A percentile compares a stretch with the other conserved stretches of the same genome.
Conservation (phyloP, 805 yeast genomes). For the Starmerella apicola region DNA sequence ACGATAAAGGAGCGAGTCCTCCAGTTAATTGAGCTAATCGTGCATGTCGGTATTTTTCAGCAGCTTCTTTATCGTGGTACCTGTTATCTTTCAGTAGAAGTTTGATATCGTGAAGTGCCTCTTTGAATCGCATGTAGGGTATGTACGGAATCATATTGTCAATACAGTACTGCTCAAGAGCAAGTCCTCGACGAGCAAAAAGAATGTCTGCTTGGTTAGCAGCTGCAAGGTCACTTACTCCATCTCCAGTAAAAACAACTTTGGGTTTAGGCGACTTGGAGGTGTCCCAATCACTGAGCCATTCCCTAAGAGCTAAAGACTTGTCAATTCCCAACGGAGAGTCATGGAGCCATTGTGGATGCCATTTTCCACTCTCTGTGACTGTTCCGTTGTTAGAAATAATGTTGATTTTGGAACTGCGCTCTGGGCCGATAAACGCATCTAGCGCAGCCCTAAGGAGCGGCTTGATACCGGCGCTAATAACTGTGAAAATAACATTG, state of each 20-base stretch:
- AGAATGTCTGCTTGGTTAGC: slow-evolving; percentile 34
- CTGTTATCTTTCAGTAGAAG: slow-evolving; percentile 23
- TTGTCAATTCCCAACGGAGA: slow-evolving; percentile 34
- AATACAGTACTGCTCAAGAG: slow-evolving; percentile 32
- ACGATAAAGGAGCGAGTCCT: slow-evolving; percentile 20
- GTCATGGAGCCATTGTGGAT: slow-evolving; percentile 34
- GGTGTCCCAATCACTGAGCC: slow-evolving; percentile 20
- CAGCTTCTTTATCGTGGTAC: slow-evolving; percentile 23
- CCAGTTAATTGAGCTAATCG: slow-evolving; percentile 20
- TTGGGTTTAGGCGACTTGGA: slow-evolving; percentile 32
- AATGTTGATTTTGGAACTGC: slow-evolving; percentile 29
- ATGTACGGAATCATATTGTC: slow-evolving; percentile 32
- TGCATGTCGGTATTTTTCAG: slow-evolving; percentile 15
- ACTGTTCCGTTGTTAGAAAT: slow-evolving; percentile 33
- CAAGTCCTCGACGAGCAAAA: slow-evolving; percentile 33
- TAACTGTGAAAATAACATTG: slow-evolving; percentile 32
- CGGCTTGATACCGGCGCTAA: slow-evolving; percentile 35
- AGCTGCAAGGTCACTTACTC: slow-evolving; percentile 39
- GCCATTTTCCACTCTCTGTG: slow-evolving; percentile 31
- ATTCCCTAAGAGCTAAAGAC: slow-evolving; percentile 32
- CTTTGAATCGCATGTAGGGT: slow-evolving; percentile 32
- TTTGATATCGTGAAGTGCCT: slow-evolving; percentile 29
- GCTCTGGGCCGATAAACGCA: slow-evolving; percentile 30
- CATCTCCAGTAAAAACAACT: slow-evolving; percentile 44
- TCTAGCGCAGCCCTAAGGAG: slow-evolving; percentile 32